Conservation (phyloP, 2,329 filamentous ascomycete species). For the Sclerotinia sclerotiorum region DNA sequence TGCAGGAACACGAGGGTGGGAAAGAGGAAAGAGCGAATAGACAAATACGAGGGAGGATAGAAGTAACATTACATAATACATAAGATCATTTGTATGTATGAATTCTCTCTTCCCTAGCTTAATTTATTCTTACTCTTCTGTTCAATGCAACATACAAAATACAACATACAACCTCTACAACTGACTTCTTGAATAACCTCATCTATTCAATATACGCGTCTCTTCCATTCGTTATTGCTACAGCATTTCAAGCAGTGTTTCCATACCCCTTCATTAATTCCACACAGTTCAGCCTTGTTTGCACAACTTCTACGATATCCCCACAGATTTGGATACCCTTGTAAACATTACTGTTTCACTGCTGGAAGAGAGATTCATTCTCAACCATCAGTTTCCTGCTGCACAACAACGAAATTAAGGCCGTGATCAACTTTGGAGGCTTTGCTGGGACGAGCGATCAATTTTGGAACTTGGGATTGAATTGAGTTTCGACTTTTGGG, state of each 20-base stretch:
- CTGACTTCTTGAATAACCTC: conserved; percentile 4
- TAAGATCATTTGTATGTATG: not conserved
- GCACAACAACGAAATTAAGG: conserved; percentile 14
- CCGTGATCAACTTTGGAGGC: conserved; percentile 18
- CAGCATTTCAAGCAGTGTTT: not conserved
- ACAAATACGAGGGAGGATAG: not conserved
- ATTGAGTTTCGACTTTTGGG: not conserved
- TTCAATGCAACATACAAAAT: not conserved
- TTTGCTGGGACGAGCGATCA: conserved; percentile 1
- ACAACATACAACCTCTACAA: not conserved
- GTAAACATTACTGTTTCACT: conserved; percentile 8
- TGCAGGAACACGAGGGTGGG: conserved; percentile 19
- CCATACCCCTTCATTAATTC: not conserved
- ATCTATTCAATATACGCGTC: not conserved
- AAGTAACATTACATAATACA: not conserved
- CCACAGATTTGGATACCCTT: conserved; percentile 14
- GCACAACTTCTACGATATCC: not conserved
- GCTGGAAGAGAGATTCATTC: conserved; percentile 3
- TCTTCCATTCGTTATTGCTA: not conserved
- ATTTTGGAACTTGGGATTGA: not conserved
- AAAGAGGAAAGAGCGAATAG: not conserved
- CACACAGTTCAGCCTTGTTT: not conserved
- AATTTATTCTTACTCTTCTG: not conserved
- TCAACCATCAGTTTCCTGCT: conserved; percentile 13
- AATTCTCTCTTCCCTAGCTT: not conserved